Conservation (phyloP, 1,139 yeast species). For the Kurtzmaniella quercitrusa region DNA sequence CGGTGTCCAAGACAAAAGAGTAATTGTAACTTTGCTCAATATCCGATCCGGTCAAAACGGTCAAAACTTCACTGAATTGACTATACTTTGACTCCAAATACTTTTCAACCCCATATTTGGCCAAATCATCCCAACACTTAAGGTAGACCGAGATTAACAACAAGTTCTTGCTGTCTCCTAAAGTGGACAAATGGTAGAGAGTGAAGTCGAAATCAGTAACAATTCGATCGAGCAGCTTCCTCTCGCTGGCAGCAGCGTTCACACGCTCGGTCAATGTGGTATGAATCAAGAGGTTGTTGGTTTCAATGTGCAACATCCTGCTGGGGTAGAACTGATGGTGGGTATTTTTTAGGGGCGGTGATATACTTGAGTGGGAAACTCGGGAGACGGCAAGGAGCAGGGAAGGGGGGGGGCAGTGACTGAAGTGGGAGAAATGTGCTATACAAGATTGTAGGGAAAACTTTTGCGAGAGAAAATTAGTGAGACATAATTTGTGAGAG, state of each 20-base stretch:
- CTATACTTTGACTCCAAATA: conserved; percentile 40
- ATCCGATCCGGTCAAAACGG: conserved; percentile 21
- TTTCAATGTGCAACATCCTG: conserved; percentile 44
- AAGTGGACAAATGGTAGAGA: conserved; percentile 85
- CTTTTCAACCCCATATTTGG: conserved; percentile 58
- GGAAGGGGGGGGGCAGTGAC: background rate
- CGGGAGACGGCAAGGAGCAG: background rate
- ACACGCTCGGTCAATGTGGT: conserved; percentile 39
- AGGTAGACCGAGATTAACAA: conserved; percentile 67
- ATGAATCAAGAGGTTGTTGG: conserved; percentile 39
- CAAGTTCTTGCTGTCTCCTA: conserved; percentile 58
- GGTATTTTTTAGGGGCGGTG: too few species aligned
- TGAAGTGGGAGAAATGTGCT: background rate
- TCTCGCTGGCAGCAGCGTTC: conserved; percentile 33
- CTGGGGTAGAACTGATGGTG: background rate
- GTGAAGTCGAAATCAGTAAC: conserved; percentile 95
- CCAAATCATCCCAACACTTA: conserved; percentile 74
- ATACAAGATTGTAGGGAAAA: too few species aligned
- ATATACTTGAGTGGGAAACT: background rate
- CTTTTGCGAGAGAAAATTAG: too few species aligned
- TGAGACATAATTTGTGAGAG: too few species aligned
- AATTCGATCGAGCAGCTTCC: conserved; percentile 75
- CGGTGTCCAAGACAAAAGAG: conserved; percentile 67
- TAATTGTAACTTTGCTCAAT: conserved; percentile 81
- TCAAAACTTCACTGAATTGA: conserved; percentile 24